phyloP scores from a whole-genome alignment of 768 basidiomycete species.

The Tricholoma terreum region DNA sequence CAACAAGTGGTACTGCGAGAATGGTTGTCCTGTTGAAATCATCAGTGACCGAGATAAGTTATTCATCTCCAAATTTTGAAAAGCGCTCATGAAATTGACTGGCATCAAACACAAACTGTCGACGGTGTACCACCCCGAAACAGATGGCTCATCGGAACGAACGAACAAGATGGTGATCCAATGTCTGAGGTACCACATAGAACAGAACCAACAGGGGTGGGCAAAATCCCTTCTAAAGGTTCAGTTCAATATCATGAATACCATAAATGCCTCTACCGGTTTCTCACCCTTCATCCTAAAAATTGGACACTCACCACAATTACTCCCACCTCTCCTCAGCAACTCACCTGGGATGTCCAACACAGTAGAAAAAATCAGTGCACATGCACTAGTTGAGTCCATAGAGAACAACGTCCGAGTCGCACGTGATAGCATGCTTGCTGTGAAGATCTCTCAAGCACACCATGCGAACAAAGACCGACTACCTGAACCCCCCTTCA shows the following conservation, averaged over 20 bases:
- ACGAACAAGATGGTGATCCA: too few relatives aligned
- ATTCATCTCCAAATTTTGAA: neutral
- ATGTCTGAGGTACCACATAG: too few relatives aligned
- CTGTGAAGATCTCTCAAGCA: neutral
- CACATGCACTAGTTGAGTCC: neutral
- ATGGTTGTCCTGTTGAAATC: neutral
- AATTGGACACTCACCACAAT: neutral
- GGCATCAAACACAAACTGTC: neutral
- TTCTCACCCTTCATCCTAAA: slow-evolving; percentile 24
- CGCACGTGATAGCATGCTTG: slow-evolving; percentile 28
- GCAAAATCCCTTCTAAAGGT: too few relatives aligned
- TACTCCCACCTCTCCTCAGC: neutral
- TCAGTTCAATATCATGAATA: slow-evolving; percentile 1
- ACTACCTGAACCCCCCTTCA: slow-evolving; percentile 15
- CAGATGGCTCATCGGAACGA: neutral
- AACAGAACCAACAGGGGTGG: too few relatives aligned
- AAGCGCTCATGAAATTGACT: neutral
- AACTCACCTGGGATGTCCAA: too few relatives aligned
- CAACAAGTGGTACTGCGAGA: neutral
- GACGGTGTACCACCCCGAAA: neutral
- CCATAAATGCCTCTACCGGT: slow-evolving; percentile 13
- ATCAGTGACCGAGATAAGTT: neutral
- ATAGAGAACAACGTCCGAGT: slow-evolving; percentile 10
- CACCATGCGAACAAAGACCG: slow-evolving; percentile 24
- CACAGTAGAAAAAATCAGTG: neutral